Conservation (phyloP, 2,329 filamentous ascomycete genomes). For the Tolypocladium sp. region DNA sequence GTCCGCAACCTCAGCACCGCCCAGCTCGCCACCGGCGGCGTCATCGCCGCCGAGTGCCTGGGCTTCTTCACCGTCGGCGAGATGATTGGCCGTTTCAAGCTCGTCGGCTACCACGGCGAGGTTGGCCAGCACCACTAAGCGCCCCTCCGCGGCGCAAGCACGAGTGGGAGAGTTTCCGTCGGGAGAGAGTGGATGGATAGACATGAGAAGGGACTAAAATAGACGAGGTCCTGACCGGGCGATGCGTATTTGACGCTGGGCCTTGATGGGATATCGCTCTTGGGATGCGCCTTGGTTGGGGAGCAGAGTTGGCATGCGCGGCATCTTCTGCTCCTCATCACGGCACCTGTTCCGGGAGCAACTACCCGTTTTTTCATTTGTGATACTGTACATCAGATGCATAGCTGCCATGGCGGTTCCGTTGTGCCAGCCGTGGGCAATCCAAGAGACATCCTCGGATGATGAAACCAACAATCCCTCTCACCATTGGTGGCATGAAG, state of each 20-base stretch:
- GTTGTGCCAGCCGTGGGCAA: not conserved
- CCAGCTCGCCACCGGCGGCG: conserved; percentile 64
- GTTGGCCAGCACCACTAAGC: conserved; percentile 50
- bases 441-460: not conserved
- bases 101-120: conserved; percentile 83
- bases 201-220: not conserved
- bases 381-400: conserved; percentile 9
- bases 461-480: not conserved
- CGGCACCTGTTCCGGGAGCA: not conserved
- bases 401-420: conserved; percentile 2
- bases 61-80: conserved; percentile 98
- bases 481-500: not conserved
- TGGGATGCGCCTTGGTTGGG: not conserved
- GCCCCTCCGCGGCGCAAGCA: not conserved
- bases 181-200: not conserved
- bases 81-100: conserved; percentile 92
- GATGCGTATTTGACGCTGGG: not conserved
- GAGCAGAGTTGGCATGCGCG: not conserved
- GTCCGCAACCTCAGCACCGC: conserved; percentile 62
- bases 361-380: conserved; percentile 6
- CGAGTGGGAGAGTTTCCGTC: not conserved
- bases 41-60: conserved; percentile 76
- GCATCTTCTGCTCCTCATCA: not conserved
- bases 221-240: not conserved
- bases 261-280: not conserved